Evolutionary conservation across 1,139 yeast genomes (phyloP).

Genomic region (Nakaseomyces kungkrabaensis): DNA sequence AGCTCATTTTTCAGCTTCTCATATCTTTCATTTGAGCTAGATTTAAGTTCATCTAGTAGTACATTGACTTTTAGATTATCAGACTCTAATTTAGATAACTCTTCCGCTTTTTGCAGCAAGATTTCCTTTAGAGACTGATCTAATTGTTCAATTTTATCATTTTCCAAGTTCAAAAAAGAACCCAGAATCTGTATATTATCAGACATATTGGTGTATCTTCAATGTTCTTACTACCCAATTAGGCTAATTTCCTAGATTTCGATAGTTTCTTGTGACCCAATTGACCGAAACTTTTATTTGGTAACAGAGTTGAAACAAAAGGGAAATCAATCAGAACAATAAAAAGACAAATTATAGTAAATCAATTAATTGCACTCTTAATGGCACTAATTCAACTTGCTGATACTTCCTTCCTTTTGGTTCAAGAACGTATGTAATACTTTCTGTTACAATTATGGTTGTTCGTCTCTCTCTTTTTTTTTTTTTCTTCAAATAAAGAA

Average conservation of each 20-base stretch:
- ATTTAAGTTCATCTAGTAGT: slow-evolving; percentile 44
- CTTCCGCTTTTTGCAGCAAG: background rate
- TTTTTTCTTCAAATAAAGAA: too few relatives aligned
- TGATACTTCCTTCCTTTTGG: too few relatives aligned
- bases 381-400: too few relatives aligned
- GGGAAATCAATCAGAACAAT: too few relatives aligned
- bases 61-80: slow-evolving; percentile 23
- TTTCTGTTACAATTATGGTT: too few relatives aligned
- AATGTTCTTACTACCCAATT: background rate
- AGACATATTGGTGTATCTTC: background rate
- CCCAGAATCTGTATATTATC: background rate
- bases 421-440: too few relatives aligned
- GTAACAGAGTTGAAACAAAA: too few relatives aligned
- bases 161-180: background rate
- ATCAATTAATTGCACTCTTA: too few relatives aligned
- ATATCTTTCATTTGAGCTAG: slow-evolving; percentile 27
- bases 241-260: background rate
- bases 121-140: background rate
- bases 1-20: slow-evolving; percentile 43
- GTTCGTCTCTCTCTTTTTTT: too few relatives aligned
- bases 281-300: too few relatives aligned
- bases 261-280: too few relatives aligned
- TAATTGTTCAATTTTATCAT: background rate
- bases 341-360: too few relatives aligned
- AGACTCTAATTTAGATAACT: slow-evolving; percentile 8